Evolutionary conservation across 805 yeast species (phyloP).

Genomic region (Barnettozyma siamensis): DNA sequence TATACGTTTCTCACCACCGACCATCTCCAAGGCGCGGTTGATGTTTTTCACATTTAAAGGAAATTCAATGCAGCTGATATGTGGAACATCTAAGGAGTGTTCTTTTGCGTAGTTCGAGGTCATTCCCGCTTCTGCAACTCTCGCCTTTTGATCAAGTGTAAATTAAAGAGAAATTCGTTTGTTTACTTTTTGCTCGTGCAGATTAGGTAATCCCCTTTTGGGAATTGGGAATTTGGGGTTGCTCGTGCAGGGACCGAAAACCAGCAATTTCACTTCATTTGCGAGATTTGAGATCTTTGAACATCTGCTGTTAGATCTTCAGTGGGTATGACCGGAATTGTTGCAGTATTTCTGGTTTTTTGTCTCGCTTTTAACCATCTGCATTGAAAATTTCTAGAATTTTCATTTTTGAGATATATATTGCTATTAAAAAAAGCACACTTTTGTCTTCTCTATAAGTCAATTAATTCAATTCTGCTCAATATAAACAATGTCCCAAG

Average conservation of each 20-base stretch:
- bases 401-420: not conserved
- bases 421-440: not conserved
- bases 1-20: constrained; percentile 51
- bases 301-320: no score
- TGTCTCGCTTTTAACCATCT: no score
- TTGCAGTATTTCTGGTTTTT: no score
- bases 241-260: no score
- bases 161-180: not conserved
- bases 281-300: no score
- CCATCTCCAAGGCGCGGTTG: constrained; percentile 57
- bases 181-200: not conserved
- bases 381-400: not conserved
- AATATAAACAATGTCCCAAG: constrained; percentile 16
- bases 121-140: constrained; percentile 11
- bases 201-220: no score
- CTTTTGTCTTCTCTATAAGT: no score
- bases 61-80: constrained; percentile 67
- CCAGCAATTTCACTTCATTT: no score
- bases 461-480: no score
- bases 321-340: no score
- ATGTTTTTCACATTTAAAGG: constrained; percentile 67
- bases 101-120: constrained; percentile 39
- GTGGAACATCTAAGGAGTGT: constrained; percentile 66
- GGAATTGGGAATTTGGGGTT: no score
- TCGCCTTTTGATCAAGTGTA: not conserved